These are phyloP conservation scores for Plasmodium relictum DNA, from an alignment of 169 alveolate species.

Conservation along the genomic window DNA sequence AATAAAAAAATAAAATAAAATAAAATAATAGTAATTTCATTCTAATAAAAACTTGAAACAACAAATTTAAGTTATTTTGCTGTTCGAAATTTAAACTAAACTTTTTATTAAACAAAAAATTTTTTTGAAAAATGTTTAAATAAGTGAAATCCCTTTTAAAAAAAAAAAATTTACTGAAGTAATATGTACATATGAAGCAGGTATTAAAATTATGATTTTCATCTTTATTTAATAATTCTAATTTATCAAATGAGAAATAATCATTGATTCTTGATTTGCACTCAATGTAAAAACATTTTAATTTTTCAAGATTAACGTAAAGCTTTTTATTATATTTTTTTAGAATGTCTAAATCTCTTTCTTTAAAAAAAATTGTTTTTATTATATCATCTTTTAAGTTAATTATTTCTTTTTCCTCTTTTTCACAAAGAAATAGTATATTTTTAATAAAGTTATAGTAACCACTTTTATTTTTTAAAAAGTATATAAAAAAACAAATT, in stretches of 20 bases:
- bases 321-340: conserved; percentile 5
- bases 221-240: not conserved
- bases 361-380: conserved; percentile 6
- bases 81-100: not conserved
- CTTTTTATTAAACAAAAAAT: conserved; percentile 10
- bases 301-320: not conserved
- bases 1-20: conserved; percentile 27
- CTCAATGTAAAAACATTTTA: not conserved
- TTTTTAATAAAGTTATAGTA: conserved; percentile 13
- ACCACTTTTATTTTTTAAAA: conserved; percentile 14
- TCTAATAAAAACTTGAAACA: conserved; percentile 11
- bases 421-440: conserved; percentile 17
- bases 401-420: conserved; percentile 22
- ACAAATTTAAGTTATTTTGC: conserved; percentile 4
- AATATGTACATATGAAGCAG: conserved; percentile 29
- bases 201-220: conserved; percentile 13
- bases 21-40: conserved; percentile 32
- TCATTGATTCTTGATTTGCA: not conserved
- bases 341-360: conserved; percentile 14
- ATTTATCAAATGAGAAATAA: not conserved
- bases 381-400: not conserved
- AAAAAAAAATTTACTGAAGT: conserved; percentile 8
- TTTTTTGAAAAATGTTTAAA: conserved; percentile 8
- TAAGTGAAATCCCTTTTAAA: conserved; percentile 15
- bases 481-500: conserved; percentile 34